Evolutionary conservation across 768 basidiomycete genomes (phyloP).

Genomic region (Russula compacta): DNA sequence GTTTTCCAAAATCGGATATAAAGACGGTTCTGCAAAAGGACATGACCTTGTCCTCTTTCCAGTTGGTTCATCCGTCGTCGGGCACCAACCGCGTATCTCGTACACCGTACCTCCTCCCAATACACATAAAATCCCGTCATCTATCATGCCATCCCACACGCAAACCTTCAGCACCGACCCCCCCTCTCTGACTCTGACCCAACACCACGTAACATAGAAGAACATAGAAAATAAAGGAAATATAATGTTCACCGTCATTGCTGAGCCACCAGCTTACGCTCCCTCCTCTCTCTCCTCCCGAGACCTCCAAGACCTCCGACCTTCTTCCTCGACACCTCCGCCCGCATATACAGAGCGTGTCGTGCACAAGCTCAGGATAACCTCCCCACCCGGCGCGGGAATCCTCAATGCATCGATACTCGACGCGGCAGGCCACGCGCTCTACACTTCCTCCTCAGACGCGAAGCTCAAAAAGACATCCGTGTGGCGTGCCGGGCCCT

Average conservation of each 20-base stretch:
- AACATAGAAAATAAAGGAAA: background rate
- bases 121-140: background rate
- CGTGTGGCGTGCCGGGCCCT: background rate
- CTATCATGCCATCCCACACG: background rate
- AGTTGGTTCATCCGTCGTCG: background rate
- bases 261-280: constrained; percentile 7
- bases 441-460: constrained; percentile 7
- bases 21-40: constrained; percentile 6
- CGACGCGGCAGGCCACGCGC: background rate
- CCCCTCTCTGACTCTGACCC: background rate
- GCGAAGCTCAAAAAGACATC: constrained; percentile 15
- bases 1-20: constrained; percentile 2
- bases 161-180: background rate
- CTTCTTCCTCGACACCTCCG: constrained; percentile 5
- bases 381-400: constrained; percentile 4
- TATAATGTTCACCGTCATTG: background rate
- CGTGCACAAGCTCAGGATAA: constrained; percentile 3
- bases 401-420: constrained; percentile 13
- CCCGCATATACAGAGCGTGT: constrained; percentile 10
- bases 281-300: background rate
- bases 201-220: background rate
- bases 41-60: constrained; percentile 11
- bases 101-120: background rate
- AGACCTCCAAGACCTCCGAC: background rate
- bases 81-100: background rate